Conservation (phyloP, 345 rosid genomes). For the Streptanthus diversifolius region DNA sequence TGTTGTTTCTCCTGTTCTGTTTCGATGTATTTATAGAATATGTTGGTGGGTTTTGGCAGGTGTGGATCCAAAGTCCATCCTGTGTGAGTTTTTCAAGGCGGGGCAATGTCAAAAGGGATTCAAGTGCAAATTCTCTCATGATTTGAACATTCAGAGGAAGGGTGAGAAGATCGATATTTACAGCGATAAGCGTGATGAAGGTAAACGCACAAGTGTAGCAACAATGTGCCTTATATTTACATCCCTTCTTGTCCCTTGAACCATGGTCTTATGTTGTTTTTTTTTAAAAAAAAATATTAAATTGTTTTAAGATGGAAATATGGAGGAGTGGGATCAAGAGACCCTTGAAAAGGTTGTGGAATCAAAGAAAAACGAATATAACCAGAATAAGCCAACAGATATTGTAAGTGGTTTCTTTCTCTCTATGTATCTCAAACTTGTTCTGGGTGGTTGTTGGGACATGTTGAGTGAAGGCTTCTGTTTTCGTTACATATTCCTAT, state of each 20-base stretch:
- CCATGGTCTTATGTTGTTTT: conserved; percentile 11
- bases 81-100: conserved; percentile 84
- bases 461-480: background rate
- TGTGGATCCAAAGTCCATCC: conserved; percentile 93
- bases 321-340: conserved; percentile 99
- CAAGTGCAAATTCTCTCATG: conserved; percentile 96
- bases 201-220: conserved; percentile 28
- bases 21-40: background rate
- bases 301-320: conserved; percentile 42
- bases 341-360: conserved; percentile 90
- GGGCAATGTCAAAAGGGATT: conserved; percentile 92
- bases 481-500: background rate
- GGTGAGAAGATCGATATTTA: conserved; percentile 93
- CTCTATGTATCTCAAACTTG: background rate
- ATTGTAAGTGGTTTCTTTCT: conserved; percentile 49
- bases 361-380: conserved; percentile 75
- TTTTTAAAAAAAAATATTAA: background rate
- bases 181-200: conserved; percentile 84
- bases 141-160: conserved; percentile 90
- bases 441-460: background rate
- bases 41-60: conserved; percentile 42
- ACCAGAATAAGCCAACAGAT: conserved; percentile 90
- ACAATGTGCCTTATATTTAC: background rate
- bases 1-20: background rate
- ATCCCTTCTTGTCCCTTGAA: background rate